phyloP scores from a whole-genome alignment of 1,284 basidiomycete genomes.

The Singerocomus rubriflavus region DNA sequence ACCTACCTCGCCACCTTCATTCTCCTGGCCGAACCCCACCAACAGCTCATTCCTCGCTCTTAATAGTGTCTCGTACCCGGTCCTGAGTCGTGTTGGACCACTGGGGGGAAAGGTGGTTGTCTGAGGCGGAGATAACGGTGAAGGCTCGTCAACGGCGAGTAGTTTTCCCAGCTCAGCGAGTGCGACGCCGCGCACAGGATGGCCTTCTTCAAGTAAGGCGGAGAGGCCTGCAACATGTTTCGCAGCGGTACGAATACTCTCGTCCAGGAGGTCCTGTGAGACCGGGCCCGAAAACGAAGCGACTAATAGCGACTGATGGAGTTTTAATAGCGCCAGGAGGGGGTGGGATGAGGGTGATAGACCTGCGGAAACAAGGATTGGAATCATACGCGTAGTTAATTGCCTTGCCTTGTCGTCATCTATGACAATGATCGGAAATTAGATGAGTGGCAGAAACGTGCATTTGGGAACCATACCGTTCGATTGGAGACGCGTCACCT shows the following conservation, averaged over 20 bases:
- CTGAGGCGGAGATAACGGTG: conserved; percentile 27
- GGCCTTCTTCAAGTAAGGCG: conserved; percentile 58
- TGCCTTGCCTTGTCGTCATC: conserved; percentile 55
- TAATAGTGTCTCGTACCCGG: conserved; percentile 62
- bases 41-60: conserved; percentile 57
- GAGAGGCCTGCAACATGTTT: conserved; percentile 56
- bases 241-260: conserved; percentile 56
- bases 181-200: conserved; percentile 77
- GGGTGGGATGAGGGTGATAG: conserved; percentile 68
- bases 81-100: conserved; percentile 56
- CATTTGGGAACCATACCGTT: conserved; percentile 40
- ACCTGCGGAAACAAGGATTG: conserved; percentile 53
- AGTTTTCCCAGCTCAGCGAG: conserved; percentile 81
- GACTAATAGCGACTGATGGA: conserved; percentile 67
- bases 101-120: conserved; percentile 55
- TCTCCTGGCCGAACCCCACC: conserved; percentile 59
- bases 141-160: conserved; percentile 69
- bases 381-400: conserved; percentile 65
- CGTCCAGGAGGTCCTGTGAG: conserved; percentile 57
- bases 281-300: conserved; percentile 39
- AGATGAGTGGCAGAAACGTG: neutral
- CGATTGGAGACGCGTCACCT: conserved; percentile 60
- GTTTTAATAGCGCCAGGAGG: conserved; percentile 67
- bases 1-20: conserved; percentile 63
- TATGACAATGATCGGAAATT: conserved; percentile 24